A percentile compares a stretch with the other conserved stretches of the same genome.
Evolutionary conservation across 345 rosid genomes (phyloP).

Genomic region (Eucalyptus decipiens): DNA sequence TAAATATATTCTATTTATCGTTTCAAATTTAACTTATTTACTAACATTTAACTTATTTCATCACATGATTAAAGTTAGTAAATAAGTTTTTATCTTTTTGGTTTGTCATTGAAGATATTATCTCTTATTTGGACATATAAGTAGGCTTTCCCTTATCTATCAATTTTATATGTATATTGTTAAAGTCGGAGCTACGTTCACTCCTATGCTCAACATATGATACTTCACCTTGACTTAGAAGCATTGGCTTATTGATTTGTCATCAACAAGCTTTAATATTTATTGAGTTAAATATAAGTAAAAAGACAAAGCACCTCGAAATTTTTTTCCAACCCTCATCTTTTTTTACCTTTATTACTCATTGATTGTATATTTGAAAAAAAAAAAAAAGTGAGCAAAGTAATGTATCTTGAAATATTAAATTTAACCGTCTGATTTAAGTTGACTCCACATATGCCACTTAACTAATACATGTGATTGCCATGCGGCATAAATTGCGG

Average conservation of each 20-base stretch:
- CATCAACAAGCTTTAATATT: not conserved
- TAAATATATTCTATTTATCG: not conserved
- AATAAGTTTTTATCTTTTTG: not conserved
- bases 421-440: not conserved
- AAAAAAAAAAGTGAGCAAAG: no score
- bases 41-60: no score
- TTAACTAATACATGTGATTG: not conserved
- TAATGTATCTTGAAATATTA: no score
- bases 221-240: not conserved
- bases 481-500: not conserved
- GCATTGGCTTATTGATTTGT: not conserved
- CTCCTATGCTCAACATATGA: not conserved
- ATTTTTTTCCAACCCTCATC: rapidly evolving
- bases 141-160: not conserved
- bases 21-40: no score
- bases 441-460: not conserved
- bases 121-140: not conserved
- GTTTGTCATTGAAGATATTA: not conserved
- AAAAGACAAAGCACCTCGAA: not conserved
- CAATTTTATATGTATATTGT: no score
- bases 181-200: rapidly evolving
- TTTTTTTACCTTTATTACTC: rapidly evolving
- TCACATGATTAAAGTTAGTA: not conserved
- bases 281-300: not conserved
- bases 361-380: not conserved